Conservation (phyloP, 164 flowering plant genomes). For the Macadamia integrifolia region DNA sequence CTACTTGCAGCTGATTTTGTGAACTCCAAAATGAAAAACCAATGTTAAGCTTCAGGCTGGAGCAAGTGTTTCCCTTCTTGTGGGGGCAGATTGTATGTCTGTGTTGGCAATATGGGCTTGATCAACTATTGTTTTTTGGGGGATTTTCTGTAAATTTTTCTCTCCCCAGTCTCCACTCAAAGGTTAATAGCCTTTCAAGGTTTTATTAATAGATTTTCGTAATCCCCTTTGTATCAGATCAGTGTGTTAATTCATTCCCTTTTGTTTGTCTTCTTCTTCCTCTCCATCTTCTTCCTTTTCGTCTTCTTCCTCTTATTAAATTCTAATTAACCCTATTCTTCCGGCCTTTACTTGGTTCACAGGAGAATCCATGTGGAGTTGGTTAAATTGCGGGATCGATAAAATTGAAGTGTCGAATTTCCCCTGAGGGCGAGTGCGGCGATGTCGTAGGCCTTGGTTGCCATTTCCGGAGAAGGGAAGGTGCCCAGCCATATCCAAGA, state of each 20-base stretch:
- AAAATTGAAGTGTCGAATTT: slow-evolving; percentile 32
- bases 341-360: slow-evolving; percentile 18
- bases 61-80: slow-evolving; percentile 17
- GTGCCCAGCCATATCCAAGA: slow-evolving; percentile 55
- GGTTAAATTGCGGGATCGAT: too few species aligned
- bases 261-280: too few species aligned
- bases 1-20: slow-evolving; percentile 29
- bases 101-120: slow-evolving; percentile 28
- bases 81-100: slow-evolving; percentile 26
- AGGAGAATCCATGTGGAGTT: slow-evolving; percentile 23
- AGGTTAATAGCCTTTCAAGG: too few species aligned
- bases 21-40: slow-evolving; percentile 20
- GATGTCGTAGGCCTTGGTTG: slow-evolving; percentile 51
- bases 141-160: too few species aligned
- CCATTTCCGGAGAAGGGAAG: slow-evolving; percentile 44
- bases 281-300: too few species aligned
- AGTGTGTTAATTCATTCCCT: too few species aligned
- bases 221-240: too few species aligned
- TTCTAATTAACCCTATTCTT: too few species aligned
- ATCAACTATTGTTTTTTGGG: too few species aligned
- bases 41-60: slow-evolving; percentile 19
- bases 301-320: too few species aligned
- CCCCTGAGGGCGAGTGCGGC: slow-evolving; percentile 44
- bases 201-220: too few species aligned
- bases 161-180: too few species aligned